phyloP scores from a whole-genome alignment of 2,329 filamentous ascomycete species.

The Venturia pyrina region DNA sequence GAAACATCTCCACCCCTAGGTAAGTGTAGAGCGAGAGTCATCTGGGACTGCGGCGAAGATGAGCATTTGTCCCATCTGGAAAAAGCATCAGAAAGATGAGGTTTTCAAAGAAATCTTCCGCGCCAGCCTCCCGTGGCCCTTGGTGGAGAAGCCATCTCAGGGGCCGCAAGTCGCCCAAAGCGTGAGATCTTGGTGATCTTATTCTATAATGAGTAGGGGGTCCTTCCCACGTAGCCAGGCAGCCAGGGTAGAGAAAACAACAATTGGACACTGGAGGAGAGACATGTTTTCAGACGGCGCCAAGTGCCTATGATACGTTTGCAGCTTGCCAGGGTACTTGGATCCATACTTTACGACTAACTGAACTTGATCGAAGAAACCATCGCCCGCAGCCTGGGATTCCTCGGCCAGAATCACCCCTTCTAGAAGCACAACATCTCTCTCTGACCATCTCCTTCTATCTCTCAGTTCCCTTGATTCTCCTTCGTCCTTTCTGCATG shows the following conservation, averaged over 20 bases:
- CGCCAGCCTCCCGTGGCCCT: background rate
- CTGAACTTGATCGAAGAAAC: background rate
- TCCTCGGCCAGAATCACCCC: background rate
- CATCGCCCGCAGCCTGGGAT: background rate
- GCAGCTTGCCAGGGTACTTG: background rate
- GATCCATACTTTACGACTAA: background rate
- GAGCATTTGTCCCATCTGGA: background rate
- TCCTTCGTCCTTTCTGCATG: background rate
- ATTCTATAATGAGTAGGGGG: background rate
- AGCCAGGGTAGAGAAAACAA: background rate
- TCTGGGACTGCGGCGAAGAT: background rate
- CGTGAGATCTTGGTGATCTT: background rate
- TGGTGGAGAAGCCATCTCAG: background rate
- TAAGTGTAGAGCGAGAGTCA: background rate
- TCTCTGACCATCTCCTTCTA: background rate
- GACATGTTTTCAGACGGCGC: background rate
- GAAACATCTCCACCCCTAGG: background rate
- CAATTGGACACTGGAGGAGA: background rate
- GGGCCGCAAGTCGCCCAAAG: background rate
- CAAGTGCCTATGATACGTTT: slow-evolving; percentile 2
- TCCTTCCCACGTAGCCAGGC: background rate
- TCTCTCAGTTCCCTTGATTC: background rate
- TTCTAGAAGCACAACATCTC: background rate
- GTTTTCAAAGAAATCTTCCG: background rate
- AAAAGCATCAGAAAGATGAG: background rate